phyloP scores from a whole-genome alignment of 2,329 filamentous ascomycete genomes.

The Cercospora canescens region DNA sequence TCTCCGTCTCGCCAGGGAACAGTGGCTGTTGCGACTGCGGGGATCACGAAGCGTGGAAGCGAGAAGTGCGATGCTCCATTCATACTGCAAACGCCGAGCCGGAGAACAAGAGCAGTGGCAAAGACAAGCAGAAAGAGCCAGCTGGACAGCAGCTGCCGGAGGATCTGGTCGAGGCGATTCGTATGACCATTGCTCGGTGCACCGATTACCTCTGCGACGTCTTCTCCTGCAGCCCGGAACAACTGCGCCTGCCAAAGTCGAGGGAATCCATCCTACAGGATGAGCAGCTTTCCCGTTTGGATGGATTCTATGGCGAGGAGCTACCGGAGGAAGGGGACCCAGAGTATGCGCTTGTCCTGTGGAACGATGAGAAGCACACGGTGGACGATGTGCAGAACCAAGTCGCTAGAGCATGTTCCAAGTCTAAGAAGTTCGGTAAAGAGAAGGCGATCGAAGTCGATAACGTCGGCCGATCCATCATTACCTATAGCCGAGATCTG shows the following conservation, averaged over 20 bases:
- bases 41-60: slow-evolving; percentile 89
- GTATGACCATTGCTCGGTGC: slow-evolving; percentile 79
- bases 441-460: slow-evolving; percentile 85
- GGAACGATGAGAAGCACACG: slow-evolving; percentile 99
- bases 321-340: slow-evolving; percentile 60
- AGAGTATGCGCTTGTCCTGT: slow-evolving; percentile 83
- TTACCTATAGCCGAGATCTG: slow-evolving; percentile 74
- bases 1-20: slow-evolving; percentile 84
- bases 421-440: slow-evolving; percentile 67
- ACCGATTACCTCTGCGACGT: slow-evolving; percentile 98
- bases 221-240: slow-evolving; percentile 95
- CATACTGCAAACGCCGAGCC: slow-evolving; percentile 59
- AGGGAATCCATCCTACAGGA: slow-evolving; percentile 78
- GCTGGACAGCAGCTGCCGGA: slow-evolving; percentile 59
- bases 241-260: slow-evolving; percentile 83
- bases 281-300: slow-evolving; percentile 74
- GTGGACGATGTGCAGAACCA: slow-evolving; percentile 87
- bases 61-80: slow-evolving; percentile 87
- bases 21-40: slow-evolving; percentile 97
- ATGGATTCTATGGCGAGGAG: slow-evolving; percentile 64
- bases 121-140: slow-evolving; percentile 49
- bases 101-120: slow-evolving; percentile 53
- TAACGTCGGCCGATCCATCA: slow-evolving; percentile 79
- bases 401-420: slow-evolving; percentile 82
- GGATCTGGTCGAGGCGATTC: slow-evolving; percentile 74